phyloP scores from a whole-genome alignment of 331 rosid species.

The Pyrus hybrid region DNA sequence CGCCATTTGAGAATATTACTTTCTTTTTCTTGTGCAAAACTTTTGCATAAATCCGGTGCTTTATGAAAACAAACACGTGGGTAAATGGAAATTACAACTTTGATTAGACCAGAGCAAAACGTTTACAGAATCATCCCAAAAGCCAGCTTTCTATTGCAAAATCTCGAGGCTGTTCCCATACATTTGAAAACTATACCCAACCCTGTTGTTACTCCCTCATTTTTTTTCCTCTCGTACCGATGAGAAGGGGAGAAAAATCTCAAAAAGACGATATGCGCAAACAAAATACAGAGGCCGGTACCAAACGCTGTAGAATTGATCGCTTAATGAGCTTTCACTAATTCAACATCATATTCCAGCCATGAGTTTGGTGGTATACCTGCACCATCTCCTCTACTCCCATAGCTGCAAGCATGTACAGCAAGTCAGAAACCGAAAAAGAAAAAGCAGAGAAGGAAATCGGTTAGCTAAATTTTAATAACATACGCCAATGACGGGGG shows the following conservation, averaged over 20 bases:
- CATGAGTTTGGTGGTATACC: slow-evolving; percentile 63
- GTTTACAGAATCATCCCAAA: not conserved
- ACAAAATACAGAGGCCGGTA: not conserved
- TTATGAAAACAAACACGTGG: too few species aligned
- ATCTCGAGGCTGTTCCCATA: not conserved
- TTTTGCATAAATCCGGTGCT: too few species aligned
- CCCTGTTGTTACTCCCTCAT: not conserved
- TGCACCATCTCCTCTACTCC: slow-evolving; percentile 26
- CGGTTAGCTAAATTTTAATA: slow-evolving; percentile 1
- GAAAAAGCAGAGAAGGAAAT: not conserved
- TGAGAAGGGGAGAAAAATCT: not conserved
- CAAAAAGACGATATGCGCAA: not conserved
- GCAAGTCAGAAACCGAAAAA: slow-evolving; percentile 1
- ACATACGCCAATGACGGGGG: slow-evolving; percentile 82
- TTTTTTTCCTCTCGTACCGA: not conserved
- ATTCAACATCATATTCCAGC: slow-evolving; percentile 65
- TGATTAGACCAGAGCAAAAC: not conserved
- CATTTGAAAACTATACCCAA: not conserved
- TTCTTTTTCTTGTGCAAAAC: too few species aligned
- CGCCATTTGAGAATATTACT: too few species aligned
- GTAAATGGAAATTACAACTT: too few species aligned
- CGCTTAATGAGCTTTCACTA: slow-evolving; percentile 55
- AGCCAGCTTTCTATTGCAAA: not conserved
- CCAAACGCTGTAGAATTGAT: not conserved
- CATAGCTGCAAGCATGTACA: slow-evolving; percentile 41